phyloP scores from a whole-genome alignment of 2,329 filamentous ascomycete species.

The Verticillium nonalfalfae region DNA sequence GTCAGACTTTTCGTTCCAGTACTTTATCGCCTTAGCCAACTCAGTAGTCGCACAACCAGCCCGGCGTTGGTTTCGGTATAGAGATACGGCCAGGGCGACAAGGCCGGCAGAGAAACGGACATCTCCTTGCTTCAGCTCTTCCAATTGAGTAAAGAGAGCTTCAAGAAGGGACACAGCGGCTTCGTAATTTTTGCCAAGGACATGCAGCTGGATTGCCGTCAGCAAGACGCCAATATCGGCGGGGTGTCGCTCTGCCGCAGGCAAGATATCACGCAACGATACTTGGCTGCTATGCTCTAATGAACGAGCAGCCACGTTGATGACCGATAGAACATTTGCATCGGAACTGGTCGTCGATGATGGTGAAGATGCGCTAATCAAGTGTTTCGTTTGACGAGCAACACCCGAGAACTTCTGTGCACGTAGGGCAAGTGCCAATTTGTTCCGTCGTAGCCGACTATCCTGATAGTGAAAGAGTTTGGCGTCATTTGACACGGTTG shows the following conservation, averaged over 20 bases:
- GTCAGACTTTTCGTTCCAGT: slow-evolving; percentile 64
- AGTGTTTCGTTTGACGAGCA: slow-evolving; percentile 36
- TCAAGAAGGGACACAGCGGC: slow-evolving; percentile 73
- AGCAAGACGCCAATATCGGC: slow-evolving; percentile 75
- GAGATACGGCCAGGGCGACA: slow-evolving; percentile 69
- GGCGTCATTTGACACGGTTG: slow-evolving; percentile 48
- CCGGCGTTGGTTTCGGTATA: slow-evolving; percentile 73
- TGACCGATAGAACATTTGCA: slow-evolving; percentile 36
- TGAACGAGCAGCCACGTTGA: slow-evolving; percentile 61
- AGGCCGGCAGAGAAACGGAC: slow-evolving; percentile 80
- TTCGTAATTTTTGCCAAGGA: slow-evolving; percentile 63
- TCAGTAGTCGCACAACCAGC: slow-evolving; percentile 65
- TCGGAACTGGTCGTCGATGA: slow-evolving; percentile 21
- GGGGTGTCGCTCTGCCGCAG: slow-evolving; percentile 66
- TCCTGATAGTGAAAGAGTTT: slow-evolving; percentile 68
- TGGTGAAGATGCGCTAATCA: slow-evolving; percentile 23
- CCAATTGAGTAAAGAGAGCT: slow-evolving; percentile 65
- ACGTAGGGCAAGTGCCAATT: slow-evolving; percentile 57
- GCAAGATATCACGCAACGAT: slow-evolving; percentile 62
- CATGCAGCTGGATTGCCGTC: slow-evolving; percentile 75
- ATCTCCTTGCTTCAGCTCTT: slow-evolving; percentile 55
- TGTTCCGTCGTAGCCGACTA: slow-evolving; percentile 48
- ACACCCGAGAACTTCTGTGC: slow-evolving; percentile 63
- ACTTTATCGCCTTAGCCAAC: slow-evolving; percentile 69
- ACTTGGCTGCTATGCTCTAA: slow-evolving; percentile 46